A percentile compares a stretch with the other conserved stretches of the same genome.
phyloP scores from a whole-genome alignment of 2,329 filamentous ascomycete species.

The Furcasterigmium sp. region DNA sequence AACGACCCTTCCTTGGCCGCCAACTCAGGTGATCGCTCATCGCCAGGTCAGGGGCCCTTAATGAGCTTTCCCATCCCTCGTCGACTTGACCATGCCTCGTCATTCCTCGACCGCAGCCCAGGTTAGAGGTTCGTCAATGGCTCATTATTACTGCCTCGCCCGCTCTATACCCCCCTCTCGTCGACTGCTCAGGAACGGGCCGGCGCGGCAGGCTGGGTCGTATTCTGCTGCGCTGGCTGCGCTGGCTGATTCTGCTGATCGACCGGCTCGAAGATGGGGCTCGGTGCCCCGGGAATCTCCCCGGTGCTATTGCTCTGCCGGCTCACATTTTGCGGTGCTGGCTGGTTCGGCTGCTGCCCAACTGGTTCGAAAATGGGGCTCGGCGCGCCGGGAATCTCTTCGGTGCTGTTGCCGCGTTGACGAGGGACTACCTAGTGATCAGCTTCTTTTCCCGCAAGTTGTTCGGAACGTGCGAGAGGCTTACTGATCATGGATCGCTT shows the following conservation, averaged over 20 bases:
- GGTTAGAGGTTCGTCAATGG: too few species aligned
- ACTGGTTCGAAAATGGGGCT: too few species aligned
- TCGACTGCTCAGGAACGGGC: background rate
- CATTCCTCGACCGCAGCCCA: too few species aligned
- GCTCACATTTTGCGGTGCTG: background rate
- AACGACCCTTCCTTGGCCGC: too few species aligned
- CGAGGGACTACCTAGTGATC: background rate
- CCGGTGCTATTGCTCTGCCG: conserved; percentile 2
- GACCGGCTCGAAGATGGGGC: background rate
- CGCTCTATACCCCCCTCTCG: too few species aligned
- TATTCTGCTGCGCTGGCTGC: background rate
- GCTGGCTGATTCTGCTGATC: background rate
- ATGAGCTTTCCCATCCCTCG: too few species aligned
- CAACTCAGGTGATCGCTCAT: too few species aligned
- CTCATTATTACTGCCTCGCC: too few species aligned
- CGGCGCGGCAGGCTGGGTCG: background rate
- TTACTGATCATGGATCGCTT: background rate
- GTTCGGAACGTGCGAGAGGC: background rate
- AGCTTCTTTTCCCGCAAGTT: background rate
- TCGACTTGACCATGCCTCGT: too few species aligned
- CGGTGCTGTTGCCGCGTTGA: conserved; percentile 2
- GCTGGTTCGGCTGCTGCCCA: background rate
- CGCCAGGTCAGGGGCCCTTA: too few species aligned
- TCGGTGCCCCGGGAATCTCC: background rate
- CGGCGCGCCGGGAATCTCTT: background rate